Base-by-base conservation (phyloP, 805 yeast genomes). In the Teunomyces gatunensis region DNA sequence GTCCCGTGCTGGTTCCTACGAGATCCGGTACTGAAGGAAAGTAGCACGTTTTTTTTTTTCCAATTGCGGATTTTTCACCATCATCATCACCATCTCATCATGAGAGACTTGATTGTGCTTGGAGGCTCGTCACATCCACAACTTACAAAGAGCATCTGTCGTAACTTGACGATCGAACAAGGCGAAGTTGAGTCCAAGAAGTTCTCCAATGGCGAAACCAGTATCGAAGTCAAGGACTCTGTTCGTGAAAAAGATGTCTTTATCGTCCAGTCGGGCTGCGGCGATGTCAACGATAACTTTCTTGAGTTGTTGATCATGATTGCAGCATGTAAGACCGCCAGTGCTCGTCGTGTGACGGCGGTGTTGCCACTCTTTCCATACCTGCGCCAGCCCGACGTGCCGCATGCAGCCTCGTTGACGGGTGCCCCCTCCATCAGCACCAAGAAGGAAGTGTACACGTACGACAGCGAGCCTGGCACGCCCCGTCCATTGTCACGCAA, bases 211-310 rank as follows among this genome's bases (percentile, higher is more conserved):
- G 99, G 99, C 46, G 99, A 94, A 63, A 91, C 96, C 3, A 84
- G 92, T 25, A 89, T 94, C 49, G 86, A 85, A 47, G 81, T 94
- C 47, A 77, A 78, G 46, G 96, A 90, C 59, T 87, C 96, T 10
- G 98, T 94, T 20, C 79, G 99, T 61, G 98, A 91, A 55, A 94
- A 94, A 67, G 97, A 94, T 64, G 98, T 94, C 5, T 94, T 86
- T 60, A 90, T 90, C 39, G 77, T 91, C 43, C 97, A 90, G 66
- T 78, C 84, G 34, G 96, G 96, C 6, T 84, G 91, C 56, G 96
- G 96, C 7, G 81, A 85, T 58, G 96, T 89, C 39, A 91, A 90
- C 63, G 96, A 90, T 65, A 83, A 81, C 57, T 85, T 90, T 55
- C 79, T 91, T 65, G 96, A 90, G 67, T 71, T 91, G 43, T 68